phyloP scores from a whole-genome alignment of 176 grass and related monocot genomes.

The Carex myosuroides region DNA sequence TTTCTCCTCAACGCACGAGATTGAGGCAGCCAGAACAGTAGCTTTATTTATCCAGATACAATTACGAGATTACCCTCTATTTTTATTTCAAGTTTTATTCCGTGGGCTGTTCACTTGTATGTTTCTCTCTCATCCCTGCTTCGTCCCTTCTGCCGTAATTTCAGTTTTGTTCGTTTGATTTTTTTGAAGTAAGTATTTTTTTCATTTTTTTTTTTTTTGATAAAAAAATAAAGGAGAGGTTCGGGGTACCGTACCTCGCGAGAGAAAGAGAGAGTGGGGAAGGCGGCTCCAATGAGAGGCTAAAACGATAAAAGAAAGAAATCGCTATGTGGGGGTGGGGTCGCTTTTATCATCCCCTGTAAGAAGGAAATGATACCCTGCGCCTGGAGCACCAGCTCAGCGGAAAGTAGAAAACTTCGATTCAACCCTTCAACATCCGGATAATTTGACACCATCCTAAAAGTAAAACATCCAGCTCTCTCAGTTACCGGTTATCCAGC shows the following conservation, averaged over 20 bases:
- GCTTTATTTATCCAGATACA: not conserved
- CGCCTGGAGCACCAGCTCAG: not conserved
- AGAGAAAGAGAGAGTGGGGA: constrained; percentile 8
- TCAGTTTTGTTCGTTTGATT: not conserved
- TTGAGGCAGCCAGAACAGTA: not conserved
- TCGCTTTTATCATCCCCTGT: not conserved
- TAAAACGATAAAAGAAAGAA: not conserved
- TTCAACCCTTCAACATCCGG: not conserved
- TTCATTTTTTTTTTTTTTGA: not conserved
- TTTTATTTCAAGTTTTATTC: not conserved
- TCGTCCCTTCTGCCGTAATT: not conserved
- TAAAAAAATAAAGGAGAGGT: not conserved
- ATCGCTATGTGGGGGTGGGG: constrained; percentile 4
- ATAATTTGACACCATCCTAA: not conserved
- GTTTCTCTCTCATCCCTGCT: not conserved
- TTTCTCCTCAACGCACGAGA: constrained; percentile 24
- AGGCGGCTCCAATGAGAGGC: constrained; percentile 11
- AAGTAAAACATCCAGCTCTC: not conserved
- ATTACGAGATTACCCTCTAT: not conserved
- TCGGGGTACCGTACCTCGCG: constrained; percentile 5
- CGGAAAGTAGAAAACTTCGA: not conserved
- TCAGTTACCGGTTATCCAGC: not conserved
- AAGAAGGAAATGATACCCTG: not conserved
- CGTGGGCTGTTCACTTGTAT: not conserved
- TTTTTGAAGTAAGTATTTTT: not conserved